A percentile compares a stretch with the other conserved stretches of the same genome.
Conservation (phyloP, 2,329 filamentous ascomycete species). For the Lizonia empirigonia region DNA sequence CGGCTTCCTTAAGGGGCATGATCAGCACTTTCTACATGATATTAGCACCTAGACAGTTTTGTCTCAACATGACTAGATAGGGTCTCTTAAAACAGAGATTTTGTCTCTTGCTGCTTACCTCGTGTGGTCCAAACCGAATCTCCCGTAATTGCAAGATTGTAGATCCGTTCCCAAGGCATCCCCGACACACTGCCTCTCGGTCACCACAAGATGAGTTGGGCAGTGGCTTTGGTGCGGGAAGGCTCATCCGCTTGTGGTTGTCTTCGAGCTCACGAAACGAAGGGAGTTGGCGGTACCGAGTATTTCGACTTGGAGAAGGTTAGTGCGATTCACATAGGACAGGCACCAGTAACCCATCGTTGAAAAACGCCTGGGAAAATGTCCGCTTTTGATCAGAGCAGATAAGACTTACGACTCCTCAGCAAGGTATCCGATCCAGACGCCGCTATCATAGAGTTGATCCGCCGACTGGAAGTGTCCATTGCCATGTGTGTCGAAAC, state of each 20-base stretch:
- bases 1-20: constrained; percentile 23
- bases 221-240: background rate
- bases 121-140: constrained; percentile 5
- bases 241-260: background rate
- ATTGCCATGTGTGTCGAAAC: constrained; percentile 20
- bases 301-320: background rate
- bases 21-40: constrained; percentile 22
- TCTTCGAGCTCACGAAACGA: constrained; percentile 4
- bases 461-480: constrained; percentile 23
- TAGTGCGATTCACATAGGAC: background rate
- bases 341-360: background rate
- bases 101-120: background rate
- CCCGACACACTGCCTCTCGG: constrained; percentile 27
- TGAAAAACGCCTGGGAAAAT: too few species aligned
- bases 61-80: too few species aligned
- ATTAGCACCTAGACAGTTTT: constrained; percentile 11
- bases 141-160: constrained; percentile 24
- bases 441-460: constrained; percentile 20
- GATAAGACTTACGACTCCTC: constrained; percentile 5
- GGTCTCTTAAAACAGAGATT: background rate
- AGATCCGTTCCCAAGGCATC: constrained; percentile 20
- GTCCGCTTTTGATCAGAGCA: background rate
- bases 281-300: background rate
- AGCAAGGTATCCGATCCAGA: constrained; percentile 33
- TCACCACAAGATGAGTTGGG: background rate